Evolutionary conservation across 2,329 filamentous ascomycete genomes (phyloP).

Genomic region (Alternaria angustiovoidea): DNA sequence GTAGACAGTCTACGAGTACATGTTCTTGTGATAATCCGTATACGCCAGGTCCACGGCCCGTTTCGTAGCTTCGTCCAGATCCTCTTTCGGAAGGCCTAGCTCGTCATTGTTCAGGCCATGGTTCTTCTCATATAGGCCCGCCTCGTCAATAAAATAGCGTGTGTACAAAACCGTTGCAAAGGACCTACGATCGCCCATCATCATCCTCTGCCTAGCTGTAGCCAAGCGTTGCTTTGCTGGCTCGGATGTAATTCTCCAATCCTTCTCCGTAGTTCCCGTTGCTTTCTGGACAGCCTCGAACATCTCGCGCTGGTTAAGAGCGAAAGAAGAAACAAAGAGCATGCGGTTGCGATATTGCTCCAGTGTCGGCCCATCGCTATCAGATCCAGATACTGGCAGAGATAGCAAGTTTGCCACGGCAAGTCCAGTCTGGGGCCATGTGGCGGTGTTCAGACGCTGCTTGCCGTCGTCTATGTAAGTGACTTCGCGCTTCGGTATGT

Average conservation of each 20-base stretch:
- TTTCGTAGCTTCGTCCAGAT: conserved; percentile 65
- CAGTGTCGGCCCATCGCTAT: neutral
- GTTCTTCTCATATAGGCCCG: conserved; percentile 43
- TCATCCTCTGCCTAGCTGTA: conserved; percentile 57
- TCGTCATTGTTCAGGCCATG: conserved; percentile 58
- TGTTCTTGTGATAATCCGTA: conserved; percentile 13
- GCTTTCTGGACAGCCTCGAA: conserved; percentile 46
- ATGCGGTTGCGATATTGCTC: conserved; percentile 41
- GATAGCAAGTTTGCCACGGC: conserved; percentile 46
- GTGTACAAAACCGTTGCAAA: conserved; percentile 61
- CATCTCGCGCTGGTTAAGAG: conserved; percentile 49
- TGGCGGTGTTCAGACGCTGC: conserved; percentile 40
- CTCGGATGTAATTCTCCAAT: conserved; percentile 55
- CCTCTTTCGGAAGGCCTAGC: conserved; percentile 66
- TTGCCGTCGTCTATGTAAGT: conserved; percentile 45
- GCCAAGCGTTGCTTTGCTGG: conserved; percentile 57
- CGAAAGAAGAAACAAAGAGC: conserved; percentile 49
- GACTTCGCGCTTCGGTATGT: conserved; percentile 40
- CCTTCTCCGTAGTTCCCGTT: conserved; percentile 43
- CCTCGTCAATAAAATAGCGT: conserved; percentile 61
- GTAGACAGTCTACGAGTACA: neutral
- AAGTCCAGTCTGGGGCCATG: conserved; percentile 42
- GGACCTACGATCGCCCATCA: conserved; percentile 50
- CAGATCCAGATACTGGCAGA: conserved; percentile 34
- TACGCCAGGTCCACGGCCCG: conserved; percentile 17